phyloP scores from a whole-genome alignment of 2,329 filamentous ascomycete species.

The Penicillium sp. region DNA sequence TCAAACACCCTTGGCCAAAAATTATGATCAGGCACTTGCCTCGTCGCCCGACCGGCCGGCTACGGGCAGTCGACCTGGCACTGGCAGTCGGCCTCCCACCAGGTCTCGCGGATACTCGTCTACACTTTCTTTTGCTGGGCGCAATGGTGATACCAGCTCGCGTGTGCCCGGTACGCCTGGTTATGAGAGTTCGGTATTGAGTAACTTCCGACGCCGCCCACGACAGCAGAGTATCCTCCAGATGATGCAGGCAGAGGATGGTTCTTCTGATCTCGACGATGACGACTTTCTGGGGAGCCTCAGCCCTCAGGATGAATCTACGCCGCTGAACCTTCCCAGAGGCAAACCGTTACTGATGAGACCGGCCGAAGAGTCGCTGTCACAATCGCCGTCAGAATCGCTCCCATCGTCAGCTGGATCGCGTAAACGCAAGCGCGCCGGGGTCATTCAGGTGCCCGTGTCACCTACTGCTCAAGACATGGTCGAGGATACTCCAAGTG shows the following conservation, averaged over 20 bases:
- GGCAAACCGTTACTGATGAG: conserved; percentile 29
- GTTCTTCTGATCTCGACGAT: conserved; percentile 35
- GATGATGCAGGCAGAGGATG: conserved; percentile 42
- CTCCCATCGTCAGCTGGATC: conserved; percentile 29
- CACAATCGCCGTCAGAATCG: conserved; percentile 22
- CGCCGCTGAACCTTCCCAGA: conserved; percentile 38
- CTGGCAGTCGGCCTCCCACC: conserved; percentile 35
- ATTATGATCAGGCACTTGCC: conserved; percentile 33
- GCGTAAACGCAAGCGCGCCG: conserved; percentile 37
- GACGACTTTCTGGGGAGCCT: conserved; percentile 44
- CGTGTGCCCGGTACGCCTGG: conserved; percentile 40
- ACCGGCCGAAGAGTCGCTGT: conserved; percentile 16
- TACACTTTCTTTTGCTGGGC: conserved; percentile 36
- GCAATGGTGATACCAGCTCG: conserved; percentile 34
- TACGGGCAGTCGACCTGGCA: conserved; percentile 33
- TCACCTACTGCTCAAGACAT: conserved; percentile 18
- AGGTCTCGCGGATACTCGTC: conserved; percentile 40
- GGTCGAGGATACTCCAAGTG: conserved; percentile 18
- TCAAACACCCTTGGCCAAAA: conserved; percentile 31
- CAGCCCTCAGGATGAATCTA: conserved; percentile 45
- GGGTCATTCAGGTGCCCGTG: conserved; percentile 28
- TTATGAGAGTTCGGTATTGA: conserved; percentile 42
- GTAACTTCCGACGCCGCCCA: conserved; percentile 42
- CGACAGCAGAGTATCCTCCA: conserved; percentile 45
- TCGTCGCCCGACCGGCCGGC: conserved; percentile 33